Conservation (phyloP, 192 early-diverging fungal genomes). For the Coemansia sp. region DNA sequence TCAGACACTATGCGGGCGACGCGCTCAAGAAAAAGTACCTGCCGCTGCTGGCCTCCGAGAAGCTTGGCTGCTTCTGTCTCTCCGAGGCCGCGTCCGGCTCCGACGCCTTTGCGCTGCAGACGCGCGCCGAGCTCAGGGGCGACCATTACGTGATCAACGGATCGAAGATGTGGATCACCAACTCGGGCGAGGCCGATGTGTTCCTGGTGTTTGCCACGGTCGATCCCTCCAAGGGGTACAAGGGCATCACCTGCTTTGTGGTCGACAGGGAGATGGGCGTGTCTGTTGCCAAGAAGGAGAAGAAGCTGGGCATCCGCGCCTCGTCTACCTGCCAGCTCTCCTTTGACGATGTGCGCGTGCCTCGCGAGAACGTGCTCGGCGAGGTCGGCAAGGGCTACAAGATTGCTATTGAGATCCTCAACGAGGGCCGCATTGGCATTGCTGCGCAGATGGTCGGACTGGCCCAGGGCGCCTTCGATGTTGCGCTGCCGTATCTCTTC, state of each 20-base stretch:
- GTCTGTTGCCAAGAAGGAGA: constrained; percentile 93
- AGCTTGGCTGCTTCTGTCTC: constrained; percentile 93
- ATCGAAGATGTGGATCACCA: constrained; percentile 93
- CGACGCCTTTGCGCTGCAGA: constrained; percentile 93
- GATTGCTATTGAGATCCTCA: constrained; percentile 96
- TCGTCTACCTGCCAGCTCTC: constrained; percentile 93
- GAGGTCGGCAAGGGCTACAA: constrained; percentile 98
- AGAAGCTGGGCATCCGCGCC: constrained; percentile 95
- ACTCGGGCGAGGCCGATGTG: constrained; percentile 93
- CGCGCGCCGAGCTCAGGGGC: constrained; percentile 80
- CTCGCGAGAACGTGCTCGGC: constrained; percentile 84
- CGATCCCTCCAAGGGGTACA: constrained; percentile 91
- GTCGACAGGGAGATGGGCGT: constrained; percentile 94
- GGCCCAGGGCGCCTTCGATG: constrained; percentile 92
- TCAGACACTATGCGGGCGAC: constrained; percentile 78
- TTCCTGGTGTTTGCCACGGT: constrained; percentile 98
- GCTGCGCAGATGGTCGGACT: constrained; percentile 98
- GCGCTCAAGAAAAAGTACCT: constrained; percentile 82
- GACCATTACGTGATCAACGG: constrained; percentile 91
- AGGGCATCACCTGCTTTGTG: constrained; percentile 96
- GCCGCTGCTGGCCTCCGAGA: constrained; percentile 75
- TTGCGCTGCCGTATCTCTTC: constrained; percentile 87
- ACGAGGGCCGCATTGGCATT: constrained; percentile 98
- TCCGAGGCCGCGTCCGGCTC: constrained; percentile 90
- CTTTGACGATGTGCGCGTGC: constrained; percentile 91